Base-by-base conservation (phyloP, 192 early-diverging fungal species). In the Umbelopsis isabellina region DNA sequence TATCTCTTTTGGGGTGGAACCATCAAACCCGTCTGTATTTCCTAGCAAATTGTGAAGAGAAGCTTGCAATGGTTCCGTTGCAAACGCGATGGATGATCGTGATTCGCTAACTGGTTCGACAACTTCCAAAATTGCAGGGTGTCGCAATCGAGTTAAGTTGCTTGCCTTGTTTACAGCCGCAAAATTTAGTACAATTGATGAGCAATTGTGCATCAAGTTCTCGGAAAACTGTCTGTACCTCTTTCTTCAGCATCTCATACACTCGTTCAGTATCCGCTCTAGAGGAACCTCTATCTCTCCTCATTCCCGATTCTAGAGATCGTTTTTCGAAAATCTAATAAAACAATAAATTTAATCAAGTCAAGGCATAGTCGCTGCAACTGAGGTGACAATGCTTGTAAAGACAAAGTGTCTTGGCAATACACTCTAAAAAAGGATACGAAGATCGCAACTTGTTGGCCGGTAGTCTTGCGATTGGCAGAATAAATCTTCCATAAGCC, bases 401-500 rank as follows among this genome's bases (percentile, higher is more conserved):
- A 15, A 13, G n/a, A 8, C 25, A 27, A 35, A 30, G 13, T 16
- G 27, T 61, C 16, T 12, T 35, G 55, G 27, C 55, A 33, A 10
- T 27, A 30, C 27, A 35, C 16, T 30, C 27, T 30, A 15, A 12
- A 68, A 66, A 49, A 77, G 67, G 76, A 75, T 84, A 87, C 89
- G 84, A 91, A 93, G 35, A 91, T 76, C 15, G 91, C 86, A 46
- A 87, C 91, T 69, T 82, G 75, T 50, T 86, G 84, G 10, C 81
- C 79, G 2, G 87, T 89, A 21, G 82, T 88, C 27, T 84, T 84
- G 27, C 86, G 82, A 37, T 73, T 83, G 20, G 85, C 88, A 46
- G 75, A 67, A 69, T 89, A 88, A 46, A 93, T 87, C 69, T 88
- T 86, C 91, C 91, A 93, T 11, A 90, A 80, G n/a, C 91, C 91